Base-by-base conservation (phyloP, 257 asterid species). In the Solanum neorickii region DNA sequence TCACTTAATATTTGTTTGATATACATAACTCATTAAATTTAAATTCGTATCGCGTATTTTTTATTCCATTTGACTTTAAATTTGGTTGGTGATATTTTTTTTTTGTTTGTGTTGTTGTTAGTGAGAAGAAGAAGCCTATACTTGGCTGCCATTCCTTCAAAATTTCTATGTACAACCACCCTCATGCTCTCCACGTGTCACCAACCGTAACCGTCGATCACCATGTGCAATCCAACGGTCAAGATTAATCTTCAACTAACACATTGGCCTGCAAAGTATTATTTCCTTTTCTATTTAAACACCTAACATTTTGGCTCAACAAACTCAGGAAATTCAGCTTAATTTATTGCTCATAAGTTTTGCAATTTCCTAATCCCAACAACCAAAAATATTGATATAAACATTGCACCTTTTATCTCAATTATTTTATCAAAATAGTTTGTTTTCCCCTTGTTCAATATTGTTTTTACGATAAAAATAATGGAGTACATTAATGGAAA, bases 271-370 rank as follows among this genome's bases (percentile, higher is more conserved):
- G 46, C 90, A 78, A 90, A 89, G 44, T 44, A 44, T 9, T 35
- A 25, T 29, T 49, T 60, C 35, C 73, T 37, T 74, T 88, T 87
- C 92, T 89, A 91, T 91, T 91, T 91, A 91, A 89, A 89, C 89
- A 47, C 65, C 65, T 21, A 75, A 59, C 78, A 86, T 27, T 78
- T 83, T 60, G 82, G 77, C 85, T 75, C 86, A 87, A 37, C 92
- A 83, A 88, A 85, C 88, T 91, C 93, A 91, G 91, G 91, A 91
- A 89, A 88, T 88, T 87, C 86, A 89, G 89, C 90, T 62, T 3
- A 68, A 89, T 72, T 87, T 68, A 74, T n/a, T 72, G 16, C 47
- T 78, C 72, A 35, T 29, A 83, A 87, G 85, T 87, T 87, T 87
- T 77, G 91, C 87, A 83, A 91, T 88, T 91, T 89, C 93, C 93